These are phyloP conservation scores for Zostera marina DNA, from an alignment of 116 monocot species.

Conservation along the genomic window DNA sequence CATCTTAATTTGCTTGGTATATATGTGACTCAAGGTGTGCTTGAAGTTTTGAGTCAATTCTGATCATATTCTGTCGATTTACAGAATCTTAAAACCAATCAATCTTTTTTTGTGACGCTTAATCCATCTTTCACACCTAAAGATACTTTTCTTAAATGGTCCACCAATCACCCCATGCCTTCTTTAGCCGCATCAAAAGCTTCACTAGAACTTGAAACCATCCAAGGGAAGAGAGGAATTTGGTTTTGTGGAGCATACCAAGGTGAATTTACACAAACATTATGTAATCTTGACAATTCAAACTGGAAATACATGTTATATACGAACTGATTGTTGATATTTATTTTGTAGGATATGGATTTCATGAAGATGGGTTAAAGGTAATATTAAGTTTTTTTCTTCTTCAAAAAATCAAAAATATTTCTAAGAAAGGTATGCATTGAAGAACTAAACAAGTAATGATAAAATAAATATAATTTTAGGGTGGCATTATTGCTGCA, in stretches of 20 bases:
- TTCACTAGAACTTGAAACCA: conserved; percentile 51
- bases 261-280: conserved; percentile 49
- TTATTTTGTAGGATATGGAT: conserved; percentile 65
- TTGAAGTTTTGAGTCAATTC: not conserved
- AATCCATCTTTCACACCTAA: conserved; percentile 54
- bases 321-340: not conserved
- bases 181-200: conserved; percentile 78
- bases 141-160: conserved; percentile 53
- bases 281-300: not conserved
- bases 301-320: too few relatives aligned
- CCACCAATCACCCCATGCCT: conserved; percentile 64
- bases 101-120: conserved; percentile 60
- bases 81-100: conserved; percentile 56
- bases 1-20: too few relatives aligned
- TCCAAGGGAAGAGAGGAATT: conserved; percentile 80
- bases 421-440: too few relatives aligned
- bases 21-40: too few relatives aligned
- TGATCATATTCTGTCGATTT: conserved; percentile 1
- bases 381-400: too few relatives aligned
- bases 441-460: not conserved
- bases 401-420: not conserved
- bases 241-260: conserved; percentile 97
- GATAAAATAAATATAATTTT: not conserved
- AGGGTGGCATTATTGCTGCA: conserved; percentile 70
- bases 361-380: conserved; percentile 97